These are phyloP conservation scores for Hyphodiscus sp. DNA, from an alignment of 2,329 filamentous ascomycete genomes.

Conservation along the genomic window DNA sequence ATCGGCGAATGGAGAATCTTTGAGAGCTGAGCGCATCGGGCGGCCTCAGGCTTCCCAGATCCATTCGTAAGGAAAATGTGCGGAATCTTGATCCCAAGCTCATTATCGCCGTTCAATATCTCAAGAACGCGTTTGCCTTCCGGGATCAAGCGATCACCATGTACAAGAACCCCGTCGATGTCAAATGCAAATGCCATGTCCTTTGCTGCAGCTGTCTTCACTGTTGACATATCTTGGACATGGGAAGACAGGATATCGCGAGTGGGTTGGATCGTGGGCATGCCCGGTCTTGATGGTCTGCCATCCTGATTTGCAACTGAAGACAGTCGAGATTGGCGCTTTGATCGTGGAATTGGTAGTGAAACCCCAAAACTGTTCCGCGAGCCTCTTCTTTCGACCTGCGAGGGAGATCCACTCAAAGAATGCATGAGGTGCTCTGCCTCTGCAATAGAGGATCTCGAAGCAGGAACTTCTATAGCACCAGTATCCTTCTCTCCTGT, in stretches of 20 bases:
- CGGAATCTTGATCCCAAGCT: constrained; percentile 71
- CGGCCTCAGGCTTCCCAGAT: constrained; percentile 62
- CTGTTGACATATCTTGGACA: constrained; percentile 58
- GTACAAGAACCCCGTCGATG: constrained; percentile 68
- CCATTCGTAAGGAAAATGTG: constrained; percentile 72
- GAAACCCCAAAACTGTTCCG: constrained; percentile 71
- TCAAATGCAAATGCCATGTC: constrained; percentile 81
- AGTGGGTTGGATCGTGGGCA: constrained; percentile 52
- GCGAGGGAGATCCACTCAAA: constrained; percentile 60
- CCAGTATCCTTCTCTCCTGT: constrained; percentile 14
- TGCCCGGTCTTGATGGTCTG: constrained; percentile 44
- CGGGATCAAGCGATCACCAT: constrained; percentile 64
- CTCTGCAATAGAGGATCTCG: constrained; percentile 62
- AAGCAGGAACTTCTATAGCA: constrained; percentile 63
- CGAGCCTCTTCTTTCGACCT: constrained; percentile 60
- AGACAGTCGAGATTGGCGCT: constrained; percentile 61
- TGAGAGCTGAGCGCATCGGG: constrained; percentile 59
- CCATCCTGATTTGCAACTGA: constrained; percentile 48
- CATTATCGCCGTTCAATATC: constrained; percentile 69
- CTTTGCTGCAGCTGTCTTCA: constrained; percentile 64
- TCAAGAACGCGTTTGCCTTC: constrained; percentile 60
- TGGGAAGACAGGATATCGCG: constrained; percentile 65
- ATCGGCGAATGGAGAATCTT: constrained; percentile 60
- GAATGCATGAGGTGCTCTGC: constrained; percentile 66
- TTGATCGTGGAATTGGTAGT: constrained; percentile 65